These are phyloP conservation scores for Circinella umbellata DNA, from an alignment of 371 early-diverging fungal genomes.

Conservation along the genomic window DNA sequence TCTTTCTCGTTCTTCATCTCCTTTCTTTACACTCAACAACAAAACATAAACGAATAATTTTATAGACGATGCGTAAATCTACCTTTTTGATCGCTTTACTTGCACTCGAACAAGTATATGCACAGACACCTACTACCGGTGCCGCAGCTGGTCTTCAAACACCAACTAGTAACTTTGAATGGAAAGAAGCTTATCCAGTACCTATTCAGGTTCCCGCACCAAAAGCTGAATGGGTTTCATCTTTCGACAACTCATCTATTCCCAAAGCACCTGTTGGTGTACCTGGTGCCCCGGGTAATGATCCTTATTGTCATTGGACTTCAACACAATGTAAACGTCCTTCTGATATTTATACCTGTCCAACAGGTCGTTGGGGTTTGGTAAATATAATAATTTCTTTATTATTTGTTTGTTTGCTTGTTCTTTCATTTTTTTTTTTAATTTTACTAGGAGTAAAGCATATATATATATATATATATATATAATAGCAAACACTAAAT, in stretches of 20 bases:
- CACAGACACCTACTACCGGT: constrained; percentile 7
- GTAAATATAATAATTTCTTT: constrained; percentile 22
- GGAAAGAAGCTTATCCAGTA: constrained; percentile 26
- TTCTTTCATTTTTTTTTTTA: background rate
- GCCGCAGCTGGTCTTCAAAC: constrained; percentile 12
- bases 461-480: background rate
- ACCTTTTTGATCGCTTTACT: constrained; percentile 10
- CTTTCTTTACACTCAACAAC: background rate
- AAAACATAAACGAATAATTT: background rate
- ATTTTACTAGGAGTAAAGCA: background rate
- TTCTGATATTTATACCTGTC: constrained; percentile 56
- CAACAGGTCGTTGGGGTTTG: constrained; percentile 58
- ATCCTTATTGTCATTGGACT: constrained; percentile 61
- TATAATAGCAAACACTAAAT: background rate
- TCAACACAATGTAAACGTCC: constrained; percentile 54
- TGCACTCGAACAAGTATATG: constrained; percentile 9
- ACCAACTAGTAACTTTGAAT: constrained; percentile 23
- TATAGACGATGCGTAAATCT: background rate
- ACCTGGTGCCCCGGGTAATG: constrained; percentile 18
- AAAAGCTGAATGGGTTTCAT: constrained; percentile 24
- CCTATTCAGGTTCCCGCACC: constrained; percentile 23
- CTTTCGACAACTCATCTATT: constrained; percentile 17
- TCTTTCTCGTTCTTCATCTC: constrained; percentile 4
- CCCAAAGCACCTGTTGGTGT: constrained; percentile 23
- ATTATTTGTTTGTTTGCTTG: background rate